phyloP scores from a whole-genome alignment of 129 eudicot genomes.

The Saposhnikovia divaricata region DNA sequence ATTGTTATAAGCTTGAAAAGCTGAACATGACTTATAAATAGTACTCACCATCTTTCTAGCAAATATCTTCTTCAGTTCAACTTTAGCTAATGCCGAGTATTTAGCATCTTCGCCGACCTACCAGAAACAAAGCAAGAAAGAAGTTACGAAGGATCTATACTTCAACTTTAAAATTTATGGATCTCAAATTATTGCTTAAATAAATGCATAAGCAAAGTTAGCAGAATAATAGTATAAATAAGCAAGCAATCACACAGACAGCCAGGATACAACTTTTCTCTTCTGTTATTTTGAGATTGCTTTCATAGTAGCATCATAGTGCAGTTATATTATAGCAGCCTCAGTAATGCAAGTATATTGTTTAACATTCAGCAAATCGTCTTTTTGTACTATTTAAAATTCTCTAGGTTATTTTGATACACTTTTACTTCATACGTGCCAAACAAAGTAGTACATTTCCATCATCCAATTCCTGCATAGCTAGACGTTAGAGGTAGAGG shows the following conservation, averaged over 20 bases:
- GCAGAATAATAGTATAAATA: not conserved
- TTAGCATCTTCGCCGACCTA: conserved; percentile 80
- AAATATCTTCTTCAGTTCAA: conserved; percentile 68
- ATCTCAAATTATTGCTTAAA: not conserved
- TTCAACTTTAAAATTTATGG: not conserved
- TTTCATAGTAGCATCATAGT: not conserved
- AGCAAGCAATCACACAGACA: no score
- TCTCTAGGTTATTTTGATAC: not conserved
- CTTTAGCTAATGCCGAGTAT: conserved; percentile 52
- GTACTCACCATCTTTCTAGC: conserved; percentile 48
- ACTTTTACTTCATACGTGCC: conserved; percentile 69
- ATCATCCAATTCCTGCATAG: conserved; percentile 61
- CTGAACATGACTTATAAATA: not conserved
- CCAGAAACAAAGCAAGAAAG: conserved; percentile 22
- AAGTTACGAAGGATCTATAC: not conserved
- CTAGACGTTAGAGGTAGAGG: conserved; percentile 17
- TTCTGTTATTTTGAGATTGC: not conserved
- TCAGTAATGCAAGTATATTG: not conserved
- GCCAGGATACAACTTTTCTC: not conserved
- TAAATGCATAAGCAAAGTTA: not conserved
- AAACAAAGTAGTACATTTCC: conserved; percentile 71
- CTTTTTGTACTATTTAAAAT: not conserved
- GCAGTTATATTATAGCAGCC: not conserved
- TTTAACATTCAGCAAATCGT: not conserved
- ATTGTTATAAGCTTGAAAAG: not conserved